Percentiles rank a stretch among this genome's conserved stretches.
phyloP scores from a whole-genome alignment of 345 rosid genomes.

The Toxicodendron radicans region DNA sequence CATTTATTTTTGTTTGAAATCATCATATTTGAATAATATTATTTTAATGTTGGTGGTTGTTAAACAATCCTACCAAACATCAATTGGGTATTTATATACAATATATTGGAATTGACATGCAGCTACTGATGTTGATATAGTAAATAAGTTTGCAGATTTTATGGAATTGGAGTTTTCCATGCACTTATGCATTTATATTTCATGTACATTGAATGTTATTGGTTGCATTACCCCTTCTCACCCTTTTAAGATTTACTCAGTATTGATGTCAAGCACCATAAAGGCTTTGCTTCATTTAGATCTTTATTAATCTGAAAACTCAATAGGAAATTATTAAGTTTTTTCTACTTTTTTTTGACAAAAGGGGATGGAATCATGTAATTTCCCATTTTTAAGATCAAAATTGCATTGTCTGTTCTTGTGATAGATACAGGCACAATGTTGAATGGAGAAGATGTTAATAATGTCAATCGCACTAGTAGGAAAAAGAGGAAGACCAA shows the following conservation, averaged over 20 bases:
- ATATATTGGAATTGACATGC: neutral
- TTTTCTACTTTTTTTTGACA: neutral
- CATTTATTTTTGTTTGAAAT: too few relatives aligned
- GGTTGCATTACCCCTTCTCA: neutral
- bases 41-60: neutral
- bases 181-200: neutral
- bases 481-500: neutral
- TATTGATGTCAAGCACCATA: neutral
- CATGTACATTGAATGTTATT: neutral
- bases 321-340: neutral
- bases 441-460: neutral
- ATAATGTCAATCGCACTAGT: neutral
- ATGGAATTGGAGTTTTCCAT: neutral
- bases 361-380: neutral
- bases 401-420: neutral
- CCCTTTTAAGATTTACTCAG: neutral
- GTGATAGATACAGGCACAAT: neutral
- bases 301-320: neutral
- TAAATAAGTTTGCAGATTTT: neutral
- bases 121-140: neutral
- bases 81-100: too few relatives aligned
- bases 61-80: neutral
- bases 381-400: neutral
- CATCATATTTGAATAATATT: neutral
- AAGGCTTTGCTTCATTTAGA: neutral